phyloP scores from a whole-genome alignment of 257 asterid genomes.

The Nicotiana paniculata region DNA sequence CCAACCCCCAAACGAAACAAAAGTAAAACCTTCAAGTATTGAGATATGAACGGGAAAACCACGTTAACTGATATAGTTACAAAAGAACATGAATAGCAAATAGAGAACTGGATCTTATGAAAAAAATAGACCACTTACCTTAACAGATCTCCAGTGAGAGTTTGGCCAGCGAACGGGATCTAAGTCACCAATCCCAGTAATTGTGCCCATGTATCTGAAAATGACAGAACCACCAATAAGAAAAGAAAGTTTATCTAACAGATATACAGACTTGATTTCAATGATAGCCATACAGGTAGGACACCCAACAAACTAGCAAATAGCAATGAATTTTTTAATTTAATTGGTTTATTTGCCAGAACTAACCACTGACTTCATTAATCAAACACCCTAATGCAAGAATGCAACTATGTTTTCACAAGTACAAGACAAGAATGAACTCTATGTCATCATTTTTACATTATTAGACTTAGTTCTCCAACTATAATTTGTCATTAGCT shows the following conservation, averaged over 20 bases:
- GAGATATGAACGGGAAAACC: not conserved
- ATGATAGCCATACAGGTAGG: not conserved
- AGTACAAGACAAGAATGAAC: not conserved
- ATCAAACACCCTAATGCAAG: not conserved
- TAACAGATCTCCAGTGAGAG: slow-evolving; percentile 97
- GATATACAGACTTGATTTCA: not conserved
- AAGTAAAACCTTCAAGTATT: not conserved
- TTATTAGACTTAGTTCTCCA: not conserved
- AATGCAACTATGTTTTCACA: not conserved
- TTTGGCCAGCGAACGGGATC: slow-evolving; percentile 93
- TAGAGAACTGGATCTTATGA: not conserved
- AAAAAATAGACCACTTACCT: slow-evolving; percentile 35
- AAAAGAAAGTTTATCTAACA: slow-evolving; percentile 7
- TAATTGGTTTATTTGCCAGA: not conserved
- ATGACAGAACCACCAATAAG: slow-evolving; percentile 11
- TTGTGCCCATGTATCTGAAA: slow-evolving; percentile 92
- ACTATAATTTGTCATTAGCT: not conserved
- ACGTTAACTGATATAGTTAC: not conserved
- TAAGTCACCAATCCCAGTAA: slow-evolving; percentile 91
- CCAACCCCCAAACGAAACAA: not conserved
- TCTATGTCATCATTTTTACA: not conserved
- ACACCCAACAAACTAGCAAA: not conserved
- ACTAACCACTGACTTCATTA: not conserved
- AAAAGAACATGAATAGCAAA: not conserved
- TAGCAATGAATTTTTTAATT: not conserved